Percentiles rank a stretch among this genome's conserved stretches.
Conservation (phyloP, 2,329 filamentous ascomycete species). For the Sclerotinia glacialis region DNA sequence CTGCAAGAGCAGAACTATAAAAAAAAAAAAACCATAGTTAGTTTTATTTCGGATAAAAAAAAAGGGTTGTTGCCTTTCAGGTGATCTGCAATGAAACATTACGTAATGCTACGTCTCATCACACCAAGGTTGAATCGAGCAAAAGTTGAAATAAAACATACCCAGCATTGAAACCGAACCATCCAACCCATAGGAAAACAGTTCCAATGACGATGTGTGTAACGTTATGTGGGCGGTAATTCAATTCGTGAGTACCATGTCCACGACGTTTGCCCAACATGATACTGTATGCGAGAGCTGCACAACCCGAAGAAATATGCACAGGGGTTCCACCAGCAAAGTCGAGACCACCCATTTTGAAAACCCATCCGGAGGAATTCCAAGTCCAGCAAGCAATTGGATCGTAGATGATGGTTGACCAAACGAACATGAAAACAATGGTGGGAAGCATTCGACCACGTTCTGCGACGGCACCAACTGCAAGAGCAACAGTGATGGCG, state of each 20-base stretch:
- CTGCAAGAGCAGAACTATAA: slow-evolving; percentile 62
- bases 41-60: background rate
- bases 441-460: slow-evolving; percentile 84
- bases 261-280: slow-evolving; percentile 73
- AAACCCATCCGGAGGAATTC: slow-evolving; percentile 80
- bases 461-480: slow-evolving; percentile 81
- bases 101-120: slow-evolving; percentile 2
- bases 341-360: slow-evolving; percentile 75
- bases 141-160: slow-evolving; percentile 5
- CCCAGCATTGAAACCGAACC: slow-evolving; percentile 93
- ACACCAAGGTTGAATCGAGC: background rate
- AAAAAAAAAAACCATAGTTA: background rate
- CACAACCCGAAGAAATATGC: slow-evolving; percentile 79
- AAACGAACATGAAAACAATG: slow-evolving; percentile 90
- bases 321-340: slow-evolving; percentile 90
- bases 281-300: slow-evolving; percentile 84
- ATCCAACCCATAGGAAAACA: slow-evolving; percentile 91
- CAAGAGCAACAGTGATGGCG: slow-evolving; percentile 79
- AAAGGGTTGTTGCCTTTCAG: background rate
- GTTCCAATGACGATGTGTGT: slow-evolving; percentile 90
- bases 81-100: slow-evolving; percentile 13
- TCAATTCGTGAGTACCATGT: slow-evolving; percentile 82
- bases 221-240: slow-evolving; percentile 90
- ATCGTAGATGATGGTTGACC: slow-evolving; percentile 87
- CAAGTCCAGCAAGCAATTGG: slow-evolving; percentile 95